Percentiles rank a stretch among this genome's conserved stretches.
Conservation (phyloP, 1,284 basidiomycete species). For the Tilletia indica region DNA sequence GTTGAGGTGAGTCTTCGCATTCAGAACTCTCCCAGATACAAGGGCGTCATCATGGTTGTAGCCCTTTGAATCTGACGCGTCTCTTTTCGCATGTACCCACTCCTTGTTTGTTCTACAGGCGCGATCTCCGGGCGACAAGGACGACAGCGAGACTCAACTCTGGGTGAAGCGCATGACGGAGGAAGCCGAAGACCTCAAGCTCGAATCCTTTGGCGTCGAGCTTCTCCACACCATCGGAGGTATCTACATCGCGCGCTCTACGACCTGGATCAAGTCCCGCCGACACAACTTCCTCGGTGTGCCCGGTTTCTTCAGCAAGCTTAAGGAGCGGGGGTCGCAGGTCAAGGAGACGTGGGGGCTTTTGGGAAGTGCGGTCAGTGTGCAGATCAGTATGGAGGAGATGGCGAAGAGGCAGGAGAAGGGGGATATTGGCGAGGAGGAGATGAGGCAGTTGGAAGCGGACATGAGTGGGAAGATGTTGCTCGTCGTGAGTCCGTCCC, state of each 20-base stretch:
- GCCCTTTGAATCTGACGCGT: no score
- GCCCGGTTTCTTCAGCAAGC: slow-evolving; percentile 84
- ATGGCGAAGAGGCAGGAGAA: slow-evolving; percentile 87
- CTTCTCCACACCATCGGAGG: slow-evolving; percentile 62
- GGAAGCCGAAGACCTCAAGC: slow-evolving; percentile 93
- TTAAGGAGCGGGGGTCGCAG: slow-evolving; percentile 85
- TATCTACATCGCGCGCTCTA: slow-evolving; percentile 88
- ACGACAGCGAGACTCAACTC: slow-evolving; percentile 69
- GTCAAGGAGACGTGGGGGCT: slow-evolving; percentile 61
- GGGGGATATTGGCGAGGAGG: slow-evolving; percentile 76
- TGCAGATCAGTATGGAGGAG: slow-evolving; percentile 67
- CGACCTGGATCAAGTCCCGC: slow-evolving; percentile 77
- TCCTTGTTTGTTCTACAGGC: slow-evolving; percentile 78
- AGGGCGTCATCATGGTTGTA: no score
- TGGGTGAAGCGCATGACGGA: slow-evolving; percentile 73
- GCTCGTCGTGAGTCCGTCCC: slow-evolving; percentile 22
- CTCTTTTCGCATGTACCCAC: no score
- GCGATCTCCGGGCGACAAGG: slow-evolving; percentile 76
- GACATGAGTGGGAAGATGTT: slow-evolving; percentile 82
- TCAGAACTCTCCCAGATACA: no score
- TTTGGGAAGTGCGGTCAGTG: slow-evolving; percentile 63
- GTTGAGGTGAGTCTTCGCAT: slow-evolving; percentile 40
- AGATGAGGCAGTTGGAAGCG: slow-evolving; percentile 74
- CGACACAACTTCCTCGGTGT: slow-evolving; percentile 73
- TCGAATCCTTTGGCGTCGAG: slow-evolving; percentile 98